A percentile compares a stretch with the other conserved stretches of the same genome.
Evolutionary conservation across 805 yeast genomes (phyloP).

Genomic region (Barnettozyma botsteinii): DNA sequence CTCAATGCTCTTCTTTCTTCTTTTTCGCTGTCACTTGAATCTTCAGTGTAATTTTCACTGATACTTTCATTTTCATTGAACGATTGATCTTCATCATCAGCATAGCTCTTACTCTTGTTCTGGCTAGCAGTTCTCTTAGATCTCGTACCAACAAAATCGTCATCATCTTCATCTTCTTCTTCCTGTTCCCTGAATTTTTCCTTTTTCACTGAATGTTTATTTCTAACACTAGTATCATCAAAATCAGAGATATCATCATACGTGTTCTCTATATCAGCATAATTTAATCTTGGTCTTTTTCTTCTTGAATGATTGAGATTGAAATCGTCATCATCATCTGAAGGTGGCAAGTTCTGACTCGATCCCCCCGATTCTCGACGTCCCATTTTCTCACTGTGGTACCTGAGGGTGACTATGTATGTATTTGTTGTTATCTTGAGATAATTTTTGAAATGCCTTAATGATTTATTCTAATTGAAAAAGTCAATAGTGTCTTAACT

Average conservation of each 20-base stretch:
- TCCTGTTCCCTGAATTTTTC: slow-evolving; percentile 1
- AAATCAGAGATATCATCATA: slow-evolving; percentile 25
- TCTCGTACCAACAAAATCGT: slow-evolving; percentile 5
- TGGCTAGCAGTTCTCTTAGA: slow-evolving; percentile 10
- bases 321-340: slow-evolving; percentile 17
- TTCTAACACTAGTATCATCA: slow-evolving; percentile 10
- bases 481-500: too few species aligned
- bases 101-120: slow-evolving; percentile 7
- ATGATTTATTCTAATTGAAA: too few species aligned
- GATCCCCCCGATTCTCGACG: slow-evolving; percentile 3
- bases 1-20: slow-evolving; percentile 17
- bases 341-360: slow-evolving; percentile 1
- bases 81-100: slow-evolving; percentile 27
- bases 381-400: slow-evolving; percentile 10
- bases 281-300: slow-evolving; percentile 28
- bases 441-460: too few species aligned
- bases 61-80: slow-evolving; percentile 38
- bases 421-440: slow-evolving; percentile 9
- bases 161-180: slow-evolving; percentile 8
- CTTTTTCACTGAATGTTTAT: not conserved
- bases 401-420: slow-evolving; percentile 12
- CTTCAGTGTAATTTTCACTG: slow-evolving; percentile 9
- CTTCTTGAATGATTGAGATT: slow-evolving; percentile 29
- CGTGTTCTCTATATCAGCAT: slow-evolving; percentile 31
- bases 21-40: slow-evolving; percentile 10